phyloP scores from a whole-genome alignment of 1,284 basidiomycete genomes.

The Cryptococcus jaspeensis region DNA sequence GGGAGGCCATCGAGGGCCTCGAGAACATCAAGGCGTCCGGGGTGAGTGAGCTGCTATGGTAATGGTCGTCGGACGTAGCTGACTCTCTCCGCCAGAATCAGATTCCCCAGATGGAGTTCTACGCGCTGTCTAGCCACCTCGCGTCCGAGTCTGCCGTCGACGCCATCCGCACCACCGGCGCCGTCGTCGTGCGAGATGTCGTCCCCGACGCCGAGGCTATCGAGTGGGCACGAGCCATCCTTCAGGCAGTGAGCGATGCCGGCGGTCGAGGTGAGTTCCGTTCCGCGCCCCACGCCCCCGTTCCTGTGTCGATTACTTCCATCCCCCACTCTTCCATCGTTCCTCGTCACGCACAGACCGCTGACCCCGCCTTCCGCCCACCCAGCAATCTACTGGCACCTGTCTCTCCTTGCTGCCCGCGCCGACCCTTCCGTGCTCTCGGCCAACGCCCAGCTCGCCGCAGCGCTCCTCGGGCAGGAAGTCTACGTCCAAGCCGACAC shows the following conservation, averaged over 20 bases:
- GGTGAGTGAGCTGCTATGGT: constrained; percentile 13
- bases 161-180: constrained; percentile 26
- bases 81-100: constrained; percentile 4
- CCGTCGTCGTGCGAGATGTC: constrained; percentile 42
- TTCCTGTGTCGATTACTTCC: constrained; percentile 4
- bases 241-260: constrained; percentile 14
- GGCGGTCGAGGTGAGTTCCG: constrained; percentile 24
- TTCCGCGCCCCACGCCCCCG: not conserved
- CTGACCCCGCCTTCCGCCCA: not conserved
- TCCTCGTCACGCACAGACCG: not conserved
- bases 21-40: constrained; percentile 16
- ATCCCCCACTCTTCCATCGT: not conserved
- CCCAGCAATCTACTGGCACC: constrained; percentile 39
- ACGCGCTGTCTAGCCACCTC: constrained; percentile 27
- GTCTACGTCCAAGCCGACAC: constrained; percentile 32
- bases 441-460: constrained; percentile 28
- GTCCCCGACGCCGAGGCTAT: constrained; percentile 38
- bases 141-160: constrained; percentile 13
- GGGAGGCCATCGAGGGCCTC: constrained; percentile 9
- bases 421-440: constrained; percentile 37
- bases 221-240: constrained; percentile 30
- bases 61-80: not conserved
- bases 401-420: constrained; percentile 33
- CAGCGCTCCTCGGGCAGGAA: constrained; percentile 19
- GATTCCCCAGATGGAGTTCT: constrained; percentile 37